Evolutionary conservation across 176 grass and related monocot species (phyloP), one percentile per base, ranked within the genome.

Genomic region (Cenchrus purpureus): DNA sequence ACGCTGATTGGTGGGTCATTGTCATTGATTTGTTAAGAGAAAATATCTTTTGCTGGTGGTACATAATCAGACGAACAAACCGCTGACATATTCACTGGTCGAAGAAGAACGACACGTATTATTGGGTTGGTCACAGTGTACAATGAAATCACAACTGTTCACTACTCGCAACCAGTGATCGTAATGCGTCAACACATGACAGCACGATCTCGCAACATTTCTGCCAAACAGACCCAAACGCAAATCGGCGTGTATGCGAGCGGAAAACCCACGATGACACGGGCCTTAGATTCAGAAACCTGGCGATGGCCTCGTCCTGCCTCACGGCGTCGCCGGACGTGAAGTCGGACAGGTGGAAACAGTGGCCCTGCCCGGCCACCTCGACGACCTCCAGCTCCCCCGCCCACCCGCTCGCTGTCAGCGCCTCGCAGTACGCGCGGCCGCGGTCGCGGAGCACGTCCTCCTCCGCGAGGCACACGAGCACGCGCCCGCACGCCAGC

Each of bases 381-480:
- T 90, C 87, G 3, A 87, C 32, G 48, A 83, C 7, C 73, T 88
- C 90, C 65, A 55, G 54, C 42, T 90, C 78, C 31, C 84, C 90
- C 0, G 25, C 66, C 92, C 92, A 94, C 16, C 81, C 87, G 65
- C 87, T 88, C 25, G 56, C 77, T 73, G 44, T 74, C 51, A 92
- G 64, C 45, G 73, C 83, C 13, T 80, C 81, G 34, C 76, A 79
- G 82, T 92, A 94, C n/a, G 76, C 68, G 80, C 69, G 63, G 6
- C 92, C 92, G 14, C 85, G 78, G 72, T 89, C 84, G 78, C 50
- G 19, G 65, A 88, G 34, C 61, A 62, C 76, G 67, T 92, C 90
- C 88, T 25, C 68, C 32, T 87, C 90, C 46, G 87, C 87, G 64
- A 95, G 43, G 82, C 80, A 89, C 56, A 92, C 22, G 68, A 95